Conservation (phyloP, 192 early-diverging fungal species). For the Allomyces macrogynus region DNA sequence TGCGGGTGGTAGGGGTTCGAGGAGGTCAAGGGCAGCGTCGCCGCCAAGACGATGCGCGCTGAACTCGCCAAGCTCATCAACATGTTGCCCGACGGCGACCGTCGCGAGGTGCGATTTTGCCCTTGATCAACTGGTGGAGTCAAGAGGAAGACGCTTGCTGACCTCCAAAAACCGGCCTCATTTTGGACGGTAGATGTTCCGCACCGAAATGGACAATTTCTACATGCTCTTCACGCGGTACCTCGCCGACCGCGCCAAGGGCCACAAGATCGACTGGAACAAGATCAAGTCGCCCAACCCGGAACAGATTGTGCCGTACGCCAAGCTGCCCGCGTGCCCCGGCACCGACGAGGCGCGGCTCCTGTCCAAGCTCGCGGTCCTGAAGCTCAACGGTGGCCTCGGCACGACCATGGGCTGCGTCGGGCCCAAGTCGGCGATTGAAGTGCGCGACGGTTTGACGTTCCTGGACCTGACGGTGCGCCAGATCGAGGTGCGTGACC, state of each 20-base stretch:
- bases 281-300: conserved; percentile 78
- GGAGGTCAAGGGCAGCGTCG: conserved; percentile 30
- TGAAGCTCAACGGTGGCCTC: conserved; percentile 98
- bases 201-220: conserved; percentile 71
- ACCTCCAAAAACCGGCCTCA: background rate
- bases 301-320: conserved; percentile 72
- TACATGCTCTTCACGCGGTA: conserved; percentile 68
- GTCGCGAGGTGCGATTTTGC: conserved; percentile 23
- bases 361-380: conserved; percentile 79
- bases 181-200: conserved; percentile 25
- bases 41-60: conserved; percentile 50
- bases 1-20: conserved; percentile 27
- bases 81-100: conserved; percentile 29
- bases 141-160: conserved; percentile 12
- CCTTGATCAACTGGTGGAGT: too few relatives aligned
- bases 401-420: conserved; percentile 99
- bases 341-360: conserved; percentile 24
- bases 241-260: conserved; percentile 56
- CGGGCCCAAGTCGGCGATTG: conserved; percentile 94
- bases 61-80: conserved; percentile 46
- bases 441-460: conserved; percentile 90
- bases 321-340: conserved; percentile 29
- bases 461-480: too few relatives aligned
- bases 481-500: too few relatives aligned
- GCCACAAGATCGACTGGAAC: conserved; percentile 78